Percentiles rank a stretch among this genome's conserved stretches.
Evolutionary conservation across 1,139 yeast genomes (phyloP).

Genomic region (Nematodospora anomalae): DNA sequence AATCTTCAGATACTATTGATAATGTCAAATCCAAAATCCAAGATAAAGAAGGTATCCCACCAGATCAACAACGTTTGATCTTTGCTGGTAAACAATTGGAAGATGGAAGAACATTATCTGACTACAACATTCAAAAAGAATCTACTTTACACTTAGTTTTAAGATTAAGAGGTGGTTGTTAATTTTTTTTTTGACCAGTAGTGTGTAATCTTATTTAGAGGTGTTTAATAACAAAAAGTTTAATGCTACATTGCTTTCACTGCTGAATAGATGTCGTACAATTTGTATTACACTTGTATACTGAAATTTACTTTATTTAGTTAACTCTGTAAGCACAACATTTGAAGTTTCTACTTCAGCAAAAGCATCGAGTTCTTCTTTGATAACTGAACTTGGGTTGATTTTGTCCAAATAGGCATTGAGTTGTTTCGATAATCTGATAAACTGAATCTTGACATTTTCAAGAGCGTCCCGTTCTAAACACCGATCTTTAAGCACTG

Average conservation of each 20-base stretch:
- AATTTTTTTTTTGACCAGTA: slow-evolving; percentile 31
- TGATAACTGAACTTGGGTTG: slow-evolving; percentile 10
- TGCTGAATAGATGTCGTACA: too few relatives aligned
- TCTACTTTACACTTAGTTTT: slow-evolving; percentile 66
- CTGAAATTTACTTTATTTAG: slow-evolving; percentile 2
- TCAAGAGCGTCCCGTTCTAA: slow-evolving; percentile 54
- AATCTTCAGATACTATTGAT: slow-evolving; percentile 72
- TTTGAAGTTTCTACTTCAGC: slow-evolving; percentile 28
- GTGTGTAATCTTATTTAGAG: too few relatives aligned
- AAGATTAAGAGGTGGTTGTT: slow-evolving; percentile 71
- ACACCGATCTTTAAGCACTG: slow-evolving; percentile 28
- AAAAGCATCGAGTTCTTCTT: slow-evolving; percentile 27
- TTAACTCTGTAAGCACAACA: slow-evolving; percentile 31
- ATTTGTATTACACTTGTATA: too few relatives aligned
- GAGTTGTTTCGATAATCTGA: slow-evolving; percentile 30
- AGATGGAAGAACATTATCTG: slow-evolving; percentile 63
- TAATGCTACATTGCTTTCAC: not conserved
- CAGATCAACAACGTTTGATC: slow-evolving; percentile 56
- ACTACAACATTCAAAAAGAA: slow-evolving; percentile 67
- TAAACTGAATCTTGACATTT: slow-evolving; percentile 55
- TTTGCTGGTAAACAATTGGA: slow-evolving; percentile 64
- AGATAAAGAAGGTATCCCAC: slow-evolving; percentile 55
- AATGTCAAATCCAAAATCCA: slow-evolving; percentile 57
- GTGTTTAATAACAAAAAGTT: not conserved
- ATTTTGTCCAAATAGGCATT: slow-evolving; percentile 17